These are phyloP conservation scores for Xylariales sp. DNA, from an alignment of 2,329 filamentous ascomycete genomes.

Conservation along the genomic window DNA sequence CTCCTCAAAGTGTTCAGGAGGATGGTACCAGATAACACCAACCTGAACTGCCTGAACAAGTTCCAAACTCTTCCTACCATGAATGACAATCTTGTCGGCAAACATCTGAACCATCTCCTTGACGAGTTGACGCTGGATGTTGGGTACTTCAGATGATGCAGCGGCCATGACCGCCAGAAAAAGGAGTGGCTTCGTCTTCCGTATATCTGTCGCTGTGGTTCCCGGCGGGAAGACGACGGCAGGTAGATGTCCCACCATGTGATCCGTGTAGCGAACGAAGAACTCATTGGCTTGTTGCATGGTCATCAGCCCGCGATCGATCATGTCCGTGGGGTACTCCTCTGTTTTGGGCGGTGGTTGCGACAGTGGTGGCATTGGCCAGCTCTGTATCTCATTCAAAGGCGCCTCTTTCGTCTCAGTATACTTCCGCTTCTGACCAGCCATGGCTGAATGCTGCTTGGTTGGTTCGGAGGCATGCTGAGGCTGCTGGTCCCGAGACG, in stretches of 20 bases:
- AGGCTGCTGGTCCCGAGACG: conserved; percentile 13
- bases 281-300: conserved; percentile 50
- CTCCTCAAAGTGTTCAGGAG: conserved; percentile 77
- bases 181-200: conserved; percentile 56
- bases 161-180: conserved; percentile 69
- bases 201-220: conserved; percentile 50
- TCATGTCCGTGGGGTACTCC: conserved; percentile 36
- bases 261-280: conserved; percentile 53
- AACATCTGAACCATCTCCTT: conserved; percentile 68
- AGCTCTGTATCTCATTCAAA: conserved; percentile 12
- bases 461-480: conserved; percentile 13
- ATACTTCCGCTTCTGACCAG: conserved; percentile 37
- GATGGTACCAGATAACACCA: conserved; percentile 78
- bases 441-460: conserved; percentile 13
- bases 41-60: conserved; percentile 75
- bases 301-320: conserved; percentile 57
- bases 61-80: conserved; percentile 77
- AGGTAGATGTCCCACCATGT: conserved; percentile 58
- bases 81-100: conserved; percentile 68
- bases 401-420: conserved; percentile 19
- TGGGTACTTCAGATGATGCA: conserved; percentile 52
- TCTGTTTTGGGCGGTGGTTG: not conserved
- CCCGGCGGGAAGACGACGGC: conserved; percentile 54
- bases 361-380: not conserved
- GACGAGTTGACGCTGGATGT: conserved; percentile 57